Base-by-base conservation (phyloP, 768 basidiomycete species). In the Macrocybe gigantea region DNA sequence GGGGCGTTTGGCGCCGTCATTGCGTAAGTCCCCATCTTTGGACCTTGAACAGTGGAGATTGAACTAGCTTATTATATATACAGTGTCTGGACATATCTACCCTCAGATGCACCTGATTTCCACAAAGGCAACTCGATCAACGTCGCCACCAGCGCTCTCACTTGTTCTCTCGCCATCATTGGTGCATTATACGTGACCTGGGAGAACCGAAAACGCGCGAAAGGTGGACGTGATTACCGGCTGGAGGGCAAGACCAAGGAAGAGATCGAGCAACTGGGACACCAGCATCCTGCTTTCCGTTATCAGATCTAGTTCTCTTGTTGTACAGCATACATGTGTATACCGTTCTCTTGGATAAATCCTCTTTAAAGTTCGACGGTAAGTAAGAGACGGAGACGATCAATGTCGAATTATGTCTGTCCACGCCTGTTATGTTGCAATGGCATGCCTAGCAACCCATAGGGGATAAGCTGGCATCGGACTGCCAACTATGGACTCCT, bases 81-180 rank as follows among this genome's bases (percentile, higher is more conserved):
- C 48, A 70, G 68, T 35, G 71, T 70, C 0, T 71, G 70, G 71
- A 71, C 72, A 3, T 74, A 72, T 48, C 53, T 71, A 4, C 68
- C 71, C 5, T 54, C 54, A 12, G 72, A 74, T 43, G 63, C 70
- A 1, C 72, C 70, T 1, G 60, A 72, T 45, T 74, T 61, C 50
- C 70, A 65, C 53, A 67, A 66, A 44, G 72, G 71, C 12, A 72
- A 72, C 56, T 59, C 63, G 3, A 56, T 72, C 36, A 74, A 74
- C 46, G 61, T 74, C 2, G 65, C 60, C 5, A 63, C 70, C 4
- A 61, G 54, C 14, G 52, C 56, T 30, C 49, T 60, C 3, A 56
- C 63, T 29, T 62, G 58, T 32, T 29, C 68, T 1, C 52, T 70
- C 3, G 59, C 60, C 9, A 47, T 65, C n/a, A 14, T 64, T 12